Evolutionary conservation across 1,139 yeast species (phyloP), one percentile per base, ranked within the genome.

Genomic region (Blastobotrys proliferans): DNA sequence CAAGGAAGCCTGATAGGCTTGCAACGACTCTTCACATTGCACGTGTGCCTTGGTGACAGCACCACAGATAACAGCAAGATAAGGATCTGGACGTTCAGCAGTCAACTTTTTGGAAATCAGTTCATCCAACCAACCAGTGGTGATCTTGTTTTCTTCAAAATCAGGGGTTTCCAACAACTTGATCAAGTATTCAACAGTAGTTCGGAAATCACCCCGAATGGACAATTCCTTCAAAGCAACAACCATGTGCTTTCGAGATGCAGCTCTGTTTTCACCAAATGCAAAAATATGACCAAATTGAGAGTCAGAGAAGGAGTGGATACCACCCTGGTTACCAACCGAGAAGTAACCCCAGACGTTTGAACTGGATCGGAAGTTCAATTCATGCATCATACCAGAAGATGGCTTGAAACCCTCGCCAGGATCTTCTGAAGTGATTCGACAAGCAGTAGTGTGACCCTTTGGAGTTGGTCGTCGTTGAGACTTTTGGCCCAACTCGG

Each of bases 301-400:
- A 43, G 98, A 90, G 67, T 92, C 98, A 21, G 96, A 84, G 71
- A 88, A 92, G 3, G 97, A 88, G 69, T 92, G 98, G 61, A 92
- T 94, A 44, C 96, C 92, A 51, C 97, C 95, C 66, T 87, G 94
- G 67, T 86, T 88, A 57, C 94, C 90, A 45, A 92, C 97, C 13
- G 96, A 86, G 77, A 92, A 92, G 67, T 92, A 92, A 72, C 98
- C 98, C 98, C 98, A 92, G 40, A 92, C 98, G 58, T 92, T 92
- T 17, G 97, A 87, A 32, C 95, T 83, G 3, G 98, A 92, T 66
- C 97, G 79, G 75, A 92, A 92, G 66, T 92, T 94, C 63, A 92
- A 78, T 64, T 92, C 98, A 57, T 88, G 96, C 68, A 92, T 76
- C 48, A 90, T 80, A 72, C 98, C 98, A 61, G 96, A 94, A 40